Evolutionary conservation across 257 asterid species (phyloP).

Genomic region (Jaltomata sinuosa): DNA sequence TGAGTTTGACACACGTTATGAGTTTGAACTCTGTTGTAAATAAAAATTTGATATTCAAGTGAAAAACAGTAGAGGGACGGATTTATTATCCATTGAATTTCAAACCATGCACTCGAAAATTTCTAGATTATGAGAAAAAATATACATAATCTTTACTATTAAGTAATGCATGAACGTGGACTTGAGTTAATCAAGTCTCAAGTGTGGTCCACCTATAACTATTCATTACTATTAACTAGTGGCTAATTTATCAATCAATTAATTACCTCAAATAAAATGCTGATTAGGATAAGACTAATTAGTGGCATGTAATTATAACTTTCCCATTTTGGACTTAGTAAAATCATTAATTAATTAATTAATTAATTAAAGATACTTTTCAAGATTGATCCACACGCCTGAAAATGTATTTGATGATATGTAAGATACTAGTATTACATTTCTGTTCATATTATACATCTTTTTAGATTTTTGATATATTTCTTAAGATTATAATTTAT

Average conservation of each 20-base stretch:
- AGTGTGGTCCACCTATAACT: neutral
- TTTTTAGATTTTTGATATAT: neutral
- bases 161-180: neutral
- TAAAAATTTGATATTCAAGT: neutral
- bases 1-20: neutral
- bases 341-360: neutral
- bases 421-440: neutral
- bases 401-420: neutral
- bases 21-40: too few species aligned
- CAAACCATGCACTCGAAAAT: neutral
- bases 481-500: neutral
- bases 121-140: neutral
- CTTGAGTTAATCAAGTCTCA: neutral
- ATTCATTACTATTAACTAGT: neutral
- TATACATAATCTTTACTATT: neutral
- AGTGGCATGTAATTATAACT: neutral
- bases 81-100: neutral
- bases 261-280: neutral
- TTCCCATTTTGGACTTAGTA: neutral
- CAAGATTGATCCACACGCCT: neutral
- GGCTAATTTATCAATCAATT: neutral
- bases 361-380: neutral
- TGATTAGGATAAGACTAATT: neutral
- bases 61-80: neutral
- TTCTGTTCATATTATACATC: neutral